Conservation (phyloP, 495 filamentous ascomycete genomes). For the Penicillium atrosanguineum region DNA sequence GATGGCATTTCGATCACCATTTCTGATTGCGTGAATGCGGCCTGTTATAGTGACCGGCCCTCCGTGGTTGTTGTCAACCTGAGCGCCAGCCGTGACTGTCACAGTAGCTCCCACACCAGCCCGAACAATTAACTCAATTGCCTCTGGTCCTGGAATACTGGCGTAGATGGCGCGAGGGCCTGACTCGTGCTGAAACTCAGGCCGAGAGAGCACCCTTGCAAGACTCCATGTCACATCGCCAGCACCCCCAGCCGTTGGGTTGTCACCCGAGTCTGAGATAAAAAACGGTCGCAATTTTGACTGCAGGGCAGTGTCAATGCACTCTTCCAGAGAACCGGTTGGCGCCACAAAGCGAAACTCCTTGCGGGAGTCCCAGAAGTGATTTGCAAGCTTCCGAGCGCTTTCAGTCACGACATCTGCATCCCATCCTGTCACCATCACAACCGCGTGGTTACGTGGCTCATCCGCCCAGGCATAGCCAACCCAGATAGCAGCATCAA, state of each 20-base stretch:
- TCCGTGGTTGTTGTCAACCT: conserved; percentile 51
- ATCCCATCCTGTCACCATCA: conserved; percentile 54
- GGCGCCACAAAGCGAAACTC: conserved; percentile 55
- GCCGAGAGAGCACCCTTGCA: conserved; percentile 41
- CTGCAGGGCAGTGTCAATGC: conserved; percentile 45
- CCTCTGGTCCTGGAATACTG: conserved; percentile 51
- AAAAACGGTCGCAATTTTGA: conserved; percentile 51
- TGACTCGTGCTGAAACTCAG: conserved; percentile 41
- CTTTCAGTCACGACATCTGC: conserved; percentile 28
- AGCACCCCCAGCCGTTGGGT: conserved; percentile 55
- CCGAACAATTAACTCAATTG: conserved; percentile 40
- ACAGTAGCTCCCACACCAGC: conserved; percentile 51
- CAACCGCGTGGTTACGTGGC: conserved; percentile 50
- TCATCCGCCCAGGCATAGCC: conserved; percentile 62
- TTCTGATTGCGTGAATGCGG: conserved; percentile 49
- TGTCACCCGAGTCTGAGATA: conserved; percentile 59
- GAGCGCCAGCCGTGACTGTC: conserved; percentile 54
- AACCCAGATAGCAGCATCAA: conserved; percentile 59
- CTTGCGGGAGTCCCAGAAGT: conserved; percentile 48
- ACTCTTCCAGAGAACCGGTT: conserved; percentile 49
- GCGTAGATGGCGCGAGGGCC: conserved; percentile 54
- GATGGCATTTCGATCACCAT: conserved; percentile 49
- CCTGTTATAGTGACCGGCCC: conserved; percentile 55
- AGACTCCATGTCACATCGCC: conserved; percentile 57
- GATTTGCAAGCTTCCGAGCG: conserved; percentile 45